Evolutionary conservation across 2,329 filamentous ascomycete genomes (phyloP).

Genomic region (Venturia carpophila): DNA sequence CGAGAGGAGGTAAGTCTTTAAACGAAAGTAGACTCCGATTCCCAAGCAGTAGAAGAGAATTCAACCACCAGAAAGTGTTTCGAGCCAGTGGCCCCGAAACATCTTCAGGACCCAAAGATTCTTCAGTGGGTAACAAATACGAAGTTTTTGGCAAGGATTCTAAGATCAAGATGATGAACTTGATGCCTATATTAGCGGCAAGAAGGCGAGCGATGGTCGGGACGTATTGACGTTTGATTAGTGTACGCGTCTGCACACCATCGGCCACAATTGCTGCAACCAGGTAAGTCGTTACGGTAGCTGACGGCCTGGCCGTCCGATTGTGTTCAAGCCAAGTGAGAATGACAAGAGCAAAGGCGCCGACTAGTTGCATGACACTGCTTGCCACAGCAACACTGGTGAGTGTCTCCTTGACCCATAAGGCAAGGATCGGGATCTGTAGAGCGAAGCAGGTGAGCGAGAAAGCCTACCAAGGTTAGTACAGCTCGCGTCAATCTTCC

Average conservation of each 20-base stretch:
- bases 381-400: conserved; percentile 1
- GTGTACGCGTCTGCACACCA: conserved; percentile 22
- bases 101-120: conserved; percentile 21
- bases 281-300: background rate
- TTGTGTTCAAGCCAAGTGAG: conserved; percentile 8
- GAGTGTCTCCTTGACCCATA: conserved; percentile 17
- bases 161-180: conserved; percentile 21
- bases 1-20: conserved; percentile 23
- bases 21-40: conserved; percentile 24
- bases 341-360: background rate
- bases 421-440: conserved; percentile 21
- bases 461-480: background rate
- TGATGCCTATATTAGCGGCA: conserved; percentile 20
- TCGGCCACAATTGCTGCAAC: conserved; percentile 18
- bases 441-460: conserved; percentile 19
- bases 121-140: conserved; percentile 20
- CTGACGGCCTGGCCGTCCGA: conserved; percentile 6
- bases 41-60: conserved; percentile 27
- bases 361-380: conserved; percentile 2
- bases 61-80: conserved; percentile 32
- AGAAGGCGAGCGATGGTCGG: conserved; percentile 20
- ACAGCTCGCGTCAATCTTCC: background rate
- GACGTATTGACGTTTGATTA: conserved; percentile 21
- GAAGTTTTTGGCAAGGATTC: conserved; percentile 22
- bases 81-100: conserved; percentile 25